Base-by-base conservation (phyloP, 2,329 filamentous ascomycete genomes). In the Xylariales sp. region DNA sequence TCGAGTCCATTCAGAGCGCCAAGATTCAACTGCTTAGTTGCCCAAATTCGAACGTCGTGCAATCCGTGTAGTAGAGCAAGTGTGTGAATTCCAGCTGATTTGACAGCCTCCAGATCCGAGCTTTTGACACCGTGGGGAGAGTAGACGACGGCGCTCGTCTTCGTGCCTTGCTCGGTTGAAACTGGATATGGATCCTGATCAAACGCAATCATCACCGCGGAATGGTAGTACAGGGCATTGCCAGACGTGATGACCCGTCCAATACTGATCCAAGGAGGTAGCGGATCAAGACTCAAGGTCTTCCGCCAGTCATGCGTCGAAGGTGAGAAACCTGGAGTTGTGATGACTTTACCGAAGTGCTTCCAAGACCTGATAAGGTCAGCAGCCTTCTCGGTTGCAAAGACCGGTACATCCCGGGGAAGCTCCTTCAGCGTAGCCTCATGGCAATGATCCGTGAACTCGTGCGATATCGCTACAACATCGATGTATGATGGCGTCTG, bases 361-460 rank as follows among this genome's bases (percentile, higher is more conserved):
- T 62, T 57, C 77, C 78, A 85, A 3, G 68, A 68, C 2, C 64
- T 58, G 27, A 85, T 76, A 15, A 81, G 61, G 10, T 63, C 63
- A 0, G 73, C 76, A 0, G 80, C 80, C 57, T 78, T 72, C 50
- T 72, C 68, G 3, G 76, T 73, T 10, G 80, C 80, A 44, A 83
- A 74, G 1, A 85, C 66, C 0, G 80, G 78, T 4, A 80, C 74
- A 31, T 66, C 57, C 1, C 51, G 49, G 5, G 74, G 63, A 3
- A 84, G 58, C 50, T 82, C 71, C 31, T 72, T 56, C 19, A 85
- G 61, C 11, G 81, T 85, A 3, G 73, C 68, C 45, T 73, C 67
- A 52, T 85, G 80, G 57, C 79, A 84, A 54, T 84, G 82, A 52
- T 85, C 80, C 1, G 80, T 84, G 50, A 84, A 85, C 55, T 84